These are phyloP conservation scores for Eucalyptus pauciflora DNA, from an alignment of 345 rosid species.

Conservation along the genomic window DNA sequence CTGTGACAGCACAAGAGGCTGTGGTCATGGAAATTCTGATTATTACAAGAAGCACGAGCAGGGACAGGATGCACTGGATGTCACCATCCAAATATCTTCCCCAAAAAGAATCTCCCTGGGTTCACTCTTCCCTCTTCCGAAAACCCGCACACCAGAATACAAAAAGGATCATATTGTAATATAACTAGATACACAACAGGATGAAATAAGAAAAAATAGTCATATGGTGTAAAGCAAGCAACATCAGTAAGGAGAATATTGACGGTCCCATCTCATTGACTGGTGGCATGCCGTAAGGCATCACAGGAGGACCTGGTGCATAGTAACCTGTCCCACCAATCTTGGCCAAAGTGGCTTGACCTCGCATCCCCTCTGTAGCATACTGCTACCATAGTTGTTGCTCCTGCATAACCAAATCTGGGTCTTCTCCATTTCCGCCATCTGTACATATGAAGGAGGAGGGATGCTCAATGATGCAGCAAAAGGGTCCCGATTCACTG, in stretches of 20 bases:
- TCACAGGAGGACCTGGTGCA: slow-evolving; percentile 10
- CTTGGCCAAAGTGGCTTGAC: slow-evolving; percentile 47
- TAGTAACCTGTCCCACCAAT: slow-evolving; percentile 19
- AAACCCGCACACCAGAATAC: not conserved
- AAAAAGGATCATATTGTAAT: not conserved
- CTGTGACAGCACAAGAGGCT: not conserved
- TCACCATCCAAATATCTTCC: not conserved
- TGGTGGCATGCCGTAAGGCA: slow-evolving; percentile 48
- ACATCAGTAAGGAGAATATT: slow-evolving; percentile 14
- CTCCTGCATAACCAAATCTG: slow-evolving; percentile 50
- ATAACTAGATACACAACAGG: not conserved
- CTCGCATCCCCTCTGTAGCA: slow-evolving; percentile 53
- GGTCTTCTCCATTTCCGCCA: slow-evolving; percentile 65
- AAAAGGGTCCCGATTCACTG: slow-evolving; percentile 43
- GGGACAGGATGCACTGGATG: not conserved
- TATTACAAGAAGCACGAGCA: not conserved
- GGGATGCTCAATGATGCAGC: slow-evolving; percentile 54
- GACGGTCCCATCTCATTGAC: slow-evolving; percentile 19
- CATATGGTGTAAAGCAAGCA: not conserved
- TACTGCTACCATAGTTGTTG: slow-evolving; percentile 56
- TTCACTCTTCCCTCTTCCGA: not conserved
- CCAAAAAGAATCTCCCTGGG: not conserved
- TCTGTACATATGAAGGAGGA: slow-evolving; percentile 68
- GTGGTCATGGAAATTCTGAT: not conserved
- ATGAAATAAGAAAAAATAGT: not conserved